A percentile compares a stretch with the other conserved stretches of the same genome.
Evolutionary conservation across 768 basidiomycete species (phyloP).

Genomic region (Leccinum olivaceopallidum): DNA sequence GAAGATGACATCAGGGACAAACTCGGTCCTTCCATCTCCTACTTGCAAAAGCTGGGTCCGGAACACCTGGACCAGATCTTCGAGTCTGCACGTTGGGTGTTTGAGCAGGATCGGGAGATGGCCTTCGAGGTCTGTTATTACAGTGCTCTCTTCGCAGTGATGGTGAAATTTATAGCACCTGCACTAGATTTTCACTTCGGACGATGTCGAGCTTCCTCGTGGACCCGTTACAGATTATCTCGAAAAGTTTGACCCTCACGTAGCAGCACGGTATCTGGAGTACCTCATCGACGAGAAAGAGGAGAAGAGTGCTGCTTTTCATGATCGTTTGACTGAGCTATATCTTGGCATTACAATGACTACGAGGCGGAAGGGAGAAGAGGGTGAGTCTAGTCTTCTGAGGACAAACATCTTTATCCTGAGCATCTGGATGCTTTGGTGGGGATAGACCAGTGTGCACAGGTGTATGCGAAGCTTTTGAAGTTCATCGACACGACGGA

Average conservation of each 20-base stretch:
- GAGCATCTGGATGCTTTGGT: background rate
- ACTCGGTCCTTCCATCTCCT: slow-evolving; percentile 79
- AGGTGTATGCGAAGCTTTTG: slow-evolving; percentile 69
- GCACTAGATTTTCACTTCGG: slow-evolving; percentile 88
- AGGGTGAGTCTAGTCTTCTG: slow-evolving; percentile 42
- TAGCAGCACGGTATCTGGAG: slow-evolving; percentile 82
- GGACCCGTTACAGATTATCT: slow-evolving; percentile 76
- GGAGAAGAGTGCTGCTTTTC: slow-evolving; percentile 68
- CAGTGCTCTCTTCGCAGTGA: background rate
- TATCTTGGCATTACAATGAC: slow-evolving; percentile 71
- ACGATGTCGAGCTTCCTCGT: slow-evolving; percentile 89
- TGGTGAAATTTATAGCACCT: background rate
- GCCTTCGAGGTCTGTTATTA: slow-evolving; percentile 66
- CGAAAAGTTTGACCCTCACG: slow-evolving; percentile 62
- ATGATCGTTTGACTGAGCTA: slow-evolving; percentile 87
- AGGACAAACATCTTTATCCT: background rate
- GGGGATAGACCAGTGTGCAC: slow-evolving; percentile 45
- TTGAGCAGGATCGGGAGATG: slow-evolving; percentile 68
- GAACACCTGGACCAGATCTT: slow-evolving; percentile 83
- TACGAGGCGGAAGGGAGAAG: slow-evolving; percentile 59
- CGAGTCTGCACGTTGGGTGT: slow-evolving; percentile 80
- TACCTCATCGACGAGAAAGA: slow-evolving; percentile 75
- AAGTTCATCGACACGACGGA: slow-evolving; percentile 72
- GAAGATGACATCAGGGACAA: slow-evolving; percentile 79
- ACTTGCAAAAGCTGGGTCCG: slow-evolving; percentile 88